Percentiles rank a stretch among this genome's conserved stretches.
These are phyloP conservation scores for Citrullus colocynthis DNA, from an alignment of 306 rosid species.

Conservation along the genomic window DNA sequence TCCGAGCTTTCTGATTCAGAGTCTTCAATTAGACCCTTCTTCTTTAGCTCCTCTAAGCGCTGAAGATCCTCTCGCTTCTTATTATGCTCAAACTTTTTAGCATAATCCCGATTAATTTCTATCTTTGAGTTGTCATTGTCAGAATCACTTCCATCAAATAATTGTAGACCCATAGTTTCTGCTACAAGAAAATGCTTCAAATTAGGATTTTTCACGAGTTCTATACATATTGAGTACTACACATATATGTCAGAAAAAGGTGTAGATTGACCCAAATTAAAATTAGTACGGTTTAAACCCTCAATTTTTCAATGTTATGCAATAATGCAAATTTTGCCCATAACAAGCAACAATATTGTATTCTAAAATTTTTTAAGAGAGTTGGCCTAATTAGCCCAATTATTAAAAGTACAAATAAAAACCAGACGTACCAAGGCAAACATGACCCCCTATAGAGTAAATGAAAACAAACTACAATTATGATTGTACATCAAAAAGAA, in stretches of 20 bases:
- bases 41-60: conserved; percentile 58
- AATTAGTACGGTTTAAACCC: background rate
- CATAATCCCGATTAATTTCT: conserved; percentile 38
- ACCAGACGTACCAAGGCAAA: background rate
- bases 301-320: background rate
- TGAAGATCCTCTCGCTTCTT: conserved; percentile 83
- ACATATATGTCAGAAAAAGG: background rate
- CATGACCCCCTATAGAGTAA: background rate
- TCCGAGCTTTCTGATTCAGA: conserved; percentile 29
- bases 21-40: conserved; percentile 43
- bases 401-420: background rate
- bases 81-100: conserved; percentile 50
- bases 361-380: background rate
- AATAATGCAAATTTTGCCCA: background rate
- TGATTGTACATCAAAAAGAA: background rate
- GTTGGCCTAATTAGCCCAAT: background rate
- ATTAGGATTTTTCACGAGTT: background rate
- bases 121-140: conserved; percentile 44
- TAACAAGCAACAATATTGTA: background rate
- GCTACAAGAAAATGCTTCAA: background rate
- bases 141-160: conserved; percentile 53
- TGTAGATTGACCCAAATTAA: background rate
- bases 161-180: conserved; percentile 21
- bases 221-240: background rate
- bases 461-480: background rate